phyloP scores from a whole-genome alignment of 176 grass and related monocot species.

The Cenchrus fungigraminus region DNA sequence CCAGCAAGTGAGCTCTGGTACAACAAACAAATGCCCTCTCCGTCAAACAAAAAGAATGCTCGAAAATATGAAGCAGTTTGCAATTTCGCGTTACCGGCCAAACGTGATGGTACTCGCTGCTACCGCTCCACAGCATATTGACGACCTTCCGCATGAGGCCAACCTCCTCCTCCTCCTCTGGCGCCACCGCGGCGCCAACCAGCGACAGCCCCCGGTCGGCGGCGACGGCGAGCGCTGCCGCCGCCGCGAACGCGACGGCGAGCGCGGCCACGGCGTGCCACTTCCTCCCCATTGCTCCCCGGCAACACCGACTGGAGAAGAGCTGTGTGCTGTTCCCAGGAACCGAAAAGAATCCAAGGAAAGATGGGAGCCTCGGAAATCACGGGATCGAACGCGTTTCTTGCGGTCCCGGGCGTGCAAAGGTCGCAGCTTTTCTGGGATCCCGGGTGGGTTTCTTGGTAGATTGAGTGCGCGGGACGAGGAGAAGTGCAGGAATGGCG shows the following conservation, averaged over 20 bases:
- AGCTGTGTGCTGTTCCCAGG: not conserved
- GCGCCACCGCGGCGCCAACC: not conserved
- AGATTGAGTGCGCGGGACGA: conserved; percentile 13
- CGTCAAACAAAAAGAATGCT: not conserved
- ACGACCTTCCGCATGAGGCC: conserved; percentile 49
- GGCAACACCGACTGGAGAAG: not conserved
- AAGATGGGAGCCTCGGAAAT: conserved; percentile 24
- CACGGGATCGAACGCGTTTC: conserved; percentile 7
- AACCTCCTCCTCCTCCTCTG: conserved; percentile 21
- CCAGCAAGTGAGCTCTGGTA: not conserved
- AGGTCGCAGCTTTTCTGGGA: conserved; percentile 9
- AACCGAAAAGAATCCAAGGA: not conserved
- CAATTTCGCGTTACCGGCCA: conserved; percentile 63
- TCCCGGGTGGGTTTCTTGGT: conserved; percentile 1
- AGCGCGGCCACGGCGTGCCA: conserved; percentile 43
- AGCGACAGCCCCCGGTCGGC: conserved; percentile 26
- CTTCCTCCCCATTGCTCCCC: conserved; percentile 40
- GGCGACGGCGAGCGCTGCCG: conserved; percentile 5
- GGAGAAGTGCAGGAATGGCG: not conserved
- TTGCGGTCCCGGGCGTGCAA: conserved; percentile 33
- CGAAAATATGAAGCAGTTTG: not conserved
- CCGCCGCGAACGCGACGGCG: conserved; percentile 31
- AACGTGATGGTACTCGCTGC: conserved; percentile 64
- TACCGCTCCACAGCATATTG: conserved; percentile 55
- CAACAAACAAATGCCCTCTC: not conserved